Conservation (phyloP, 2,329 filamentous ascomycete species). For the Aspergillus pseudotamarii region DNA sequence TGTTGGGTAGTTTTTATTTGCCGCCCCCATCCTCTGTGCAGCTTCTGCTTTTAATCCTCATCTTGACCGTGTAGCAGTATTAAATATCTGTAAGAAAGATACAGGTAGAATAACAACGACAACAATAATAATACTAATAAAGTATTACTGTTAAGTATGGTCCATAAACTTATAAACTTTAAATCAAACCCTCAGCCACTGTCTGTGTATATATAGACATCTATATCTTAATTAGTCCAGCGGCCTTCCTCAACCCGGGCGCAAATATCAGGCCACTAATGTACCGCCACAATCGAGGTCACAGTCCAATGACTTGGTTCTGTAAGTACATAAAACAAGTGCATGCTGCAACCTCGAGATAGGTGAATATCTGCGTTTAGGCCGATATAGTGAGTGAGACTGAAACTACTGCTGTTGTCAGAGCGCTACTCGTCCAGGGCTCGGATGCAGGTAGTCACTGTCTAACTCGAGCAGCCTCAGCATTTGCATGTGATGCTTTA, state of each 20-base stretch:
- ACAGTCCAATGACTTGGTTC: conserved; percentile 29
- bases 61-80: too few species aligned
- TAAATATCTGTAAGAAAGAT: too few species aligned
- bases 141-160: too few species aligned
- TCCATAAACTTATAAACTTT: too few species aligned
- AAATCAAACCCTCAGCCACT: too few species aligned
- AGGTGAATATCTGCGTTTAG: conserved; percentile 57
- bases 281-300: conserved; percentile 31
- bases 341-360: conserved; percentile 38
- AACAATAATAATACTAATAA: too few species aligned
- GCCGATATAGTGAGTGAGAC: conserved; percentile 38
- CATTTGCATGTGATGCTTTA: conserved; percentile 41
- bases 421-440: conserved; percentile 49
- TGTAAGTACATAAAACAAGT: conserved; percentile 40
- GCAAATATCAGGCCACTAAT: conserved; percentile 28
- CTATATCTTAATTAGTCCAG: too few species aligned
- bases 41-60: too few species aligned
- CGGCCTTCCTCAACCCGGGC: too few species aligned
- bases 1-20: conserved; percentile 1
- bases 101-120: too few species aligned
- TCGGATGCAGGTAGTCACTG: conserved; percentile 59
- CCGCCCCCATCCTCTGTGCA: too few species aligned
- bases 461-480: conserved; percentile 37
- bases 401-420: neutral
- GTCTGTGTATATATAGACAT: too few species aligned